Conservation (phyloP, 805 yeast genomes). For the Candida argentea region DNA sequence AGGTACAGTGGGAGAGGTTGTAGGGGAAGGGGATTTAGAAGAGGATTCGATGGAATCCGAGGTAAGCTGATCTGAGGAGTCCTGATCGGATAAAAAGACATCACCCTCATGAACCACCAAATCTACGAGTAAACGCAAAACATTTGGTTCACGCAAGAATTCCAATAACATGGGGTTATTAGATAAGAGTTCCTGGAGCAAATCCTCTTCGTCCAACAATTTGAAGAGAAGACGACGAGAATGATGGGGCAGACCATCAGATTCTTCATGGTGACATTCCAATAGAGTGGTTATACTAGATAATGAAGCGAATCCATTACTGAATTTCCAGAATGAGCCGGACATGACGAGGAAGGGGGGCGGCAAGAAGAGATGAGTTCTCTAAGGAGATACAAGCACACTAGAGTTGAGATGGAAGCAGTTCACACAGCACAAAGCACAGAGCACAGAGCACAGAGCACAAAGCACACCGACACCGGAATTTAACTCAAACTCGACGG, state of each 20-base stretch:
- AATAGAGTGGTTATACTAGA: conserved; percentile 31
- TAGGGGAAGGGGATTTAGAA: conserved; percentile 1
- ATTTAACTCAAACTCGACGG: too few species aligned
- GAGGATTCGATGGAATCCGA: neutral
- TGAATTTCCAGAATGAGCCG: conserved; percentile 39
- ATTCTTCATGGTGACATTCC: conserved; percentile 20
- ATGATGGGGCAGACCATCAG: conserved; percentile 8
- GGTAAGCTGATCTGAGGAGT: neutral
- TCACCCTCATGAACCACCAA: conserved; percentile 26
- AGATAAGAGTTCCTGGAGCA: conserved; percentile 31
- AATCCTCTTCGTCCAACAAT: conserved; percentile 32
- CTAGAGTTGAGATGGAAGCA: too few species aligned
- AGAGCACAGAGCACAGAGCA: too few species aligned
- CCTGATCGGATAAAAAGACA: neutral
- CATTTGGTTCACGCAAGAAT: conserved; percentile 29
- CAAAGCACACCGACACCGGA: too few species aligned
- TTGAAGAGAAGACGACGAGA: conserved; percentile 20
- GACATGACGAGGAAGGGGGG: too few species aligned
- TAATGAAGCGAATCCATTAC: conserved; percentile 34
- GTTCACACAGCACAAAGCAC: too few species aligned
- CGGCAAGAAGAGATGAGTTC: too few species aligned
- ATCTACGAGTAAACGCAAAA: conserved; percentile 27
- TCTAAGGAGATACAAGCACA: too few species aligned
- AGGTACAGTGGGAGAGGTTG: conserved; percentile 1
- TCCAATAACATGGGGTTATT: conserved; percentile 33